phyloP scores from a whole-genome alignment of 768 basidiomycete genomes.

The Tricholoma flavovirens region DNA sequence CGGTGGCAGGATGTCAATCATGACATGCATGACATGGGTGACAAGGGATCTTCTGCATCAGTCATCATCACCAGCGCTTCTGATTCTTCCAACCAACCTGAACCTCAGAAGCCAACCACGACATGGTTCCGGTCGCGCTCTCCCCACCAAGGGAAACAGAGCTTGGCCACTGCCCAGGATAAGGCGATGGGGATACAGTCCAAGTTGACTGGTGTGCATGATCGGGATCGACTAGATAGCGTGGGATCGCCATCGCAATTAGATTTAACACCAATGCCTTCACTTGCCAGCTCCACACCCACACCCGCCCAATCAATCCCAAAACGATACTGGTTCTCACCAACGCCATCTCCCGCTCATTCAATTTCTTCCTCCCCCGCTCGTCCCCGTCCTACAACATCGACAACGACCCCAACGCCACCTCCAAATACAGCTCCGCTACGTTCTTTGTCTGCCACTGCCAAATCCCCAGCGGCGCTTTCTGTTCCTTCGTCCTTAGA shows the following conservation, averaged over 20 bases:
- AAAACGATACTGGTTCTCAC: slow-evolving; percentile 22
- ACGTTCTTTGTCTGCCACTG: background rate
- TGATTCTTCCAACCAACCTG: background rate
- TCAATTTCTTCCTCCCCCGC: slow-evolving; percentile 3
- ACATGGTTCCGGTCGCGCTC: background rate
- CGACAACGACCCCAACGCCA: too few relatives aligned
- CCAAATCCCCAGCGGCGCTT: slow-evolving; percentile 6
- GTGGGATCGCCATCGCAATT: too few relatives aligned
- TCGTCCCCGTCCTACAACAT: slow-evolving; percentile 12
- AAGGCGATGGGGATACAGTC: background rate
- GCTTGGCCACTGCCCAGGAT: background rate
- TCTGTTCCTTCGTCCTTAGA: slow-evolving; percentile 19
- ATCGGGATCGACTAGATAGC: background rate
- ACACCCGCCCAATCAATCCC: slow-evolving; percentile 6
- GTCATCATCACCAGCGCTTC: background rate
- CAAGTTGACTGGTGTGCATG: background rate
- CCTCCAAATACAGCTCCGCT: slow-evolving; percentile 10
- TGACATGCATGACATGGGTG: background rate
- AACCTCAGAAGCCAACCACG: background rate
- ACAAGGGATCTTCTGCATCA: background rate
- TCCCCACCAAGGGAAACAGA: background rate
- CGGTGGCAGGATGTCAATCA: too few relatives aligned
- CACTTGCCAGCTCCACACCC: slow-evolving; percentile 7
- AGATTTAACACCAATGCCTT: too few relatives aligned
- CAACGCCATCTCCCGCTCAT: slow-evolving; percentile 3